Percentiles rank a stretch among this genome's conserved stretches.
Evolutionary conservation across 176 grass and related monocot genomes (phyloP).

Genomic region (Microstegium vimineum): DNA sequence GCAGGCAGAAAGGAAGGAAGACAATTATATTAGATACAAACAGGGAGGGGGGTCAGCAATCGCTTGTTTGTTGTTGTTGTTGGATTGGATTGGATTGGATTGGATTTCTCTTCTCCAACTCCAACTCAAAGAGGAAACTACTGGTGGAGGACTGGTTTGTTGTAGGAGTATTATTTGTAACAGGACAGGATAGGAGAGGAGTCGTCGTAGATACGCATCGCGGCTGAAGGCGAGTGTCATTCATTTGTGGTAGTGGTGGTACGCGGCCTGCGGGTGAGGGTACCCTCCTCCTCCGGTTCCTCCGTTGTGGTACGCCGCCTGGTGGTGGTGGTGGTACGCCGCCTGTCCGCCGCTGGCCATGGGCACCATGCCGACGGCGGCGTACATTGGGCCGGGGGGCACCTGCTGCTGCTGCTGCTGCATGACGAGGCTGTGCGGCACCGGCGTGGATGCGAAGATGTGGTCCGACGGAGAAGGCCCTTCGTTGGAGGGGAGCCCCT

Average conservation of each 20-base stretch:
- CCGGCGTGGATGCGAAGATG: conserved; percentile 53
- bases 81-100: too few relatives aligned
- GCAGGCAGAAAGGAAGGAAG: too few relatives aligned
- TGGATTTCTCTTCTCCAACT: too few relatives aligned
- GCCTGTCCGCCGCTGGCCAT: neutral
- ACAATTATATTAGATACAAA: neutral
- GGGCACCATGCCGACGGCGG: neutral
- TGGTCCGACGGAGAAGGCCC: conserved; percentile 41
- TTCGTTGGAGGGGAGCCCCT: conserved; percentile 61
- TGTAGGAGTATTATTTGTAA: too few relatives aligned
- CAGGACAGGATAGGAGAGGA: too few relatives aligned
- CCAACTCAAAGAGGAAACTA: too few relatives aligned
- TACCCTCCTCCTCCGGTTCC: neutral
- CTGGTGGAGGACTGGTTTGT: too few relatives aligned
- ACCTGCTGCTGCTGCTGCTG: neutral
- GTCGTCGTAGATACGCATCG: too few relatives aligned
- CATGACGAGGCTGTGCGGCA: conserved; percentile 34
- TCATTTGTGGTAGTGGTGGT: neutral
- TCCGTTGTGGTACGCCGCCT: too few relatives aligned
- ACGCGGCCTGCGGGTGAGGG: neutral
- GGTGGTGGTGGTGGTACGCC: neutral
- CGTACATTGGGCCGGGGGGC: neutral
- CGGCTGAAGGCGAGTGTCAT: neutral
- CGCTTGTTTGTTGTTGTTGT: neutral
- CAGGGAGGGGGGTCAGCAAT: neutral